Base-by-base conservation (phyloP, 2,329 filamentous ascomycete species). In the Talaromyces piceae region DNA sequence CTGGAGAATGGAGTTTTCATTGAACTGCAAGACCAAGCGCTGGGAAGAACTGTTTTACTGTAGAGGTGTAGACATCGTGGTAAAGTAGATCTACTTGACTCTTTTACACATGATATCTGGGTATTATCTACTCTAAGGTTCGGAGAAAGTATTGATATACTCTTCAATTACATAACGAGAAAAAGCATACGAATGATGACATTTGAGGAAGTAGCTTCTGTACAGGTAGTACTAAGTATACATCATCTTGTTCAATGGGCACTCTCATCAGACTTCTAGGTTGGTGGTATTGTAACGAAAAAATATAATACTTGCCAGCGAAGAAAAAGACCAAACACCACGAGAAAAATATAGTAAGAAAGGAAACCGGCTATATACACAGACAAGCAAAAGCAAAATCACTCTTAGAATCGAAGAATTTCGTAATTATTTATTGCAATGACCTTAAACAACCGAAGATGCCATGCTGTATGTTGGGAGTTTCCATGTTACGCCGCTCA, bases 391-490 rank as follows among this genome's bases (percentile, higher is more conserved):
- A 28, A 12, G 13, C 20, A 44, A 25, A 26, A 7, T 12, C 26
- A n/a, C n/a, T n/a, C n/a, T n/a, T n/a, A n/a, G 6, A n/a, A 41
- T n/a, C 7, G 37, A 26, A 46, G 25, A 13, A 28, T 20, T 22
- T 26, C 25, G 27, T 28, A 28, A 20, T 22, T 46, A 46, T 46
- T 46, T 30, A 46, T 46, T 46, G 25, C 25, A 28, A 46, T 28
- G 44, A 46, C 27, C 44, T n/a, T 28, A 28, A 13, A 11, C n/a
- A 28, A 46, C 25, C 44, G 44, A 28, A 28, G n/a, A 46, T 46
- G 44, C 44, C 44, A 46, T 46, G 44, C 44, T 41, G 27, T 49
- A 20, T 28, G 33, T 41, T 41, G 25, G 26, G 31, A 41, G 39
- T 37, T 41, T 41, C 47, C 28, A 49, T 49, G 16, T 8, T 25